phyloP scores from a whole-genome alignment of 345 rosid genomes.

The Murraya paniculata region DNA sequence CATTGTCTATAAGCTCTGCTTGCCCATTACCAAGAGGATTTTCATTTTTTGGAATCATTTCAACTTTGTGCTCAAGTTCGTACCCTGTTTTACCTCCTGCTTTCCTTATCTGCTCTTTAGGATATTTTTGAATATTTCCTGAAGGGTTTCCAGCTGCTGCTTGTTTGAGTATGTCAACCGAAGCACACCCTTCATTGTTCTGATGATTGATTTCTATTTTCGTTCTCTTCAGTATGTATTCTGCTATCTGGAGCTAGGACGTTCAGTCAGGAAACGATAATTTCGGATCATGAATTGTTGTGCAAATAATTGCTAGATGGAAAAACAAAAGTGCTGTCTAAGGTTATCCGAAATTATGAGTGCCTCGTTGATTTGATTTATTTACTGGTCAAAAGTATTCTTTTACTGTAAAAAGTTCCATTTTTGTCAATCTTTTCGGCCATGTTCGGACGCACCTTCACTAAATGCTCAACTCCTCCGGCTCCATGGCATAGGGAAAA shows the following conservation, averaged over 20 bases:
- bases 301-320: too few species aligned
- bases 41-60: neutral
- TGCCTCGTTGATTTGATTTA: too few species aligned
- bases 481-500: neutral
- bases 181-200: neutral
- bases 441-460: conserved; percentile 4
- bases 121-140: neutral
- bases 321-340: too few species aligned
- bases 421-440: conserved; percentile 3
- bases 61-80: neutral
- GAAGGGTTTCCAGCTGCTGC: neutral
- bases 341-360: too few species aligned
- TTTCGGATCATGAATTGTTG: too few species aligned
- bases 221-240: neutral
- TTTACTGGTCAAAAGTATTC: too few species aligned
- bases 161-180: neutral
- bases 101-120: neutral
- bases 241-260: conserved; percentile 7
- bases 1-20: neutral
- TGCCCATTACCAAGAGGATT: neutral
- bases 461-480: neutral
- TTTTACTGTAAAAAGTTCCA: neutral
- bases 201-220: neutral
- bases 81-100: neutral
- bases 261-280: neutral